These are phyloP conservation scores for Letharia columbiana DNA, from an alignment of 495 filamentous ascomycete genomes.

Conservation along the genomic window DNA sequence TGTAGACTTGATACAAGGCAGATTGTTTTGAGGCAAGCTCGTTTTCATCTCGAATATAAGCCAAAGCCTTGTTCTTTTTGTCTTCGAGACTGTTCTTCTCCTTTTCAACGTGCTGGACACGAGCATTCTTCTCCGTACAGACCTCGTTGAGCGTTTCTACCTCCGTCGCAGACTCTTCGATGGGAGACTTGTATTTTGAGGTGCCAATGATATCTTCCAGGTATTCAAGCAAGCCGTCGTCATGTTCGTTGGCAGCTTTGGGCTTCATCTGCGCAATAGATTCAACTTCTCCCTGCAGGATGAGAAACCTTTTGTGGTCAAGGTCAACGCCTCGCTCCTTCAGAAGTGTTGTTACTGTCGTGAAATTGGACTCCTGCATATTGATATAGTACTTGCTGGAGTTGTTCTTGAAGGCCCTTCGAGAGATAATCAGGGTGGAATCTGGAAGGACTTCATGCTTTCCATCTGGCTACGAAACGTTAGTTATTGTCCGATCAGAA, in stretches of 20 bases:
- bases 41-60: conserved; percentile 85
- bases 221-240: conserved; percentile 93
- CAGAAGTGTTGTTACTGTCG: conserved; percentile 78
- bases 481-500: conserved; percentile 14
- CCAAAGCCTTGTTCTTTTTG: conserved; percentile 89
- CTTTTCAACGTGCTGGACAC: conserved; percentile 96
- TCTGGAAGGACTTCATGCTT: conserved; percentile 64
- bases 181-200: conserved; percentile 92
- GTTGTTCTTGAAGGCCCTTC: conserved; percentile 95
- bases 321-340: conserved; percentile 85
- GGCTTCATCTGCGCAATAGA: conserved; percentile 99
- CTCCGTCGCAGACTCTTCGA: conserved; percentile 84
- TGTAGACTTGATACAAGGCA: conserved; percentile 83
- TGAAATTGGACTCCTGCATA: conserved; percentile 77
- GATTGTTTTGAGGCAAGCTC: conserved; percentile 83
- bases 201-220: conserved; percentile 98
- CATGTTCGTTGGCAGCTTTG: conserved; percentile 87
- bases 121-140: conserved; percentile 84
- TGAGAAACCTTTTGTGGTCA: conserved; percentile 96
- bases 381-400: conserved; percentile 97
- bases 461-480: conserved; percentile 50
- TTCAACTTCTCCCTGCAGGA: conserved; percentile 95
- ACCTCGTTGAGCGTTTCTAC: conserved; percentile 89
- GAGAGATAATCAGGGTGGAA: conserved; percentile 77
- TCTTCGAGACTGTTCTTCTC: conserved; percentile 86